Conservation (phyloP, 352 stramenopile genomes). For the Globisporangium emineosum region DNA sequence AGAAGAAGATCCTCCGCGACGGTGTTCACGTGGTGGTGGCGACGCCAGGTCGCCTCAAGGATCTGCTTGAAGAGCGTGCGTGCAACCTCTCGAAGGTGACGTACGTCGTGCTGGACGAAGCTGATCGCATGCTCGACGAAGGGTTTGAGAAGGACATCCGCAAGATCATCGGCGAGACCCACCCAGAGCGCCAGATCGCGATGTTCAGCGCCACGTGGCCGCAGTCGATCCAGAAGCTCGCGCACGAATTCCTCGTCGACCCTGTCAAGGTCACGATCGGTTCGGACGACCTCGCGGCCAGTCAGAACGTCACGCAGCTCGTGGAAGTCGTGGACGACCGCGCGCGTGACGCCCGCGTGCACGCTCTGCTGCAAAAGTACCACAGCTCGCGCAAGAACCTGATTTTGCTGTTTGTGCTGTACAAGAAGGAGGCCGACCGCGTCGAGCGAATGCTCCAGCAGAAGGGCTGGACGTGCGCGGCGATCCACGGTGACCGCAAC, state of each 20-base stretch:
- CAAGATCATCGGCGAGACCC: slow-evolving; percentile 78
- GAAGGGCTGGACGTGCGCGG: slow-evolving; percentile 91
- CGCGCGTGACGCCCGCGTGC: slow-evolving; percentile 81
- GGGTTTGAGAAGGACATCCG: slow-evolving; percentile 96
- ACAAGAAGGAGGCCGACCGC: slow-evolving; percentile 98
- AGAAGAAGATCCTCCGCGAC: slow-evolving; percentile 87
- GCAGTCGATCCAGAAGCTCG: slow-evolving; percentile 94
- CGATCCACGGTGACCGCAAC: slow-evolving; percentile 96
- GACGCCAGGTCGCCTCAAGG: slow-evolving; percentile 95
- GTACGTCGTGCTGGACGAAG: slow-evolving; percentile 96
- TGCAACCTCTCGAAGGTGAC: slow-evolving; percentile 88
- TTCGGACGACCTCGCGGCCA: slow-evolving; percentile 94
- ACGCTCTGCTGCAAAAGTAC: slow-evolving; percentile 93
- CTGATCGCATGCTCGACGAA: slow-evolving; percentile 92
- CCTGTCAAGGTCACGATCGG: slow-evolving; percentile 93
- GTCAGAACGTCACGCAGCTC: slow-evolving; percentile 94
- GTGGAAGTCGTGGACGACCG: slow-evolving; percentile 94
- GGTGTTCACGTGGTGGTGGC: slow-evolving; percentile 93
- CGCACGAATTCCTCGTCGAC: slow-evolving; percentile 93
- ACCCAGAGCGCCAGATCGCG: slow-evolving; percentile 90
- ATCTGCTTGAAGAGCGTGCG: slow-evolving; percentile 80
- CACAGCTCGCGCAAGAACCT: slow-evolving; percentile 89
- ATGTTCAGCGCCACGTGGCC: slow-evolving; percentile 99
- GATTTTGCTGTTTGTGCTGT: slow-evolving; percentile 97
- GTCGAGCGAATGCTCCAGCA: slow-evolving; percentile 92